Evolutionary conservation across 371 early-diverging fungal genomes (phyloP).

Genomic region (Mucor racemosus): DNA sequence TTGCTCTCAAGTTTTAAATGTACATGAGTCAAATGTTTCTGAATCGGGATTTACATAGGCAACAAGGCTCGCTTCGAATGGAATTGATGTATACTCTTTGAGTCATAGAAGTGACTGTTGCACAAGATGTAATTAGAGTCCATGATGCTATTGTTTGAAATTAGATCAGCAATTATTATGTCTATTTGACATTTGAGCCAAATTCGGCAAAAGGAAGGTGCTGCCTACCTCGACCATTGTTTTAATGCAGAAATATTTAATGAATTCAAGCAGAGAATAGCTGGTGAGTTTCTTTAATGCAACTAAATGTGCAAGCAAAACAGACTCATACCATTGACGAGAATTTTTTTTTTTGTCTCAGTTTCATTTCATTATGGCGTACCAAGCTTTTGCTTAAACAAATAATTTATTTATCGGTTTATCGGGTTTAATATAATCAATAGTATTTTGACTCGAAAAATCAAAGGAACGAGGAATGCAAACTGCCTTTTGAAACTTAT

Average conservation of each 20-base stretch:
- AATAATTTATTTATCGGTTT: neutral
- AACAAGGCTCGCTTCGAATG: neutral
- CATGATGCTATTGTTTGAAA: too few species aligned
- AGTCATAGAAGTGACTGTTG: conserved; percentile 3
- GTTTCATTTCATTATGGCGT: neutral
- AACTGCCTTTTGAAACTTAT: neutral
- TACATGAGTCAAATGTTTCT: conserved; percentile 2
- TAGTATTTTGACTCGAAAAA: neutral
- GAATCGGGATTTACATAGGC: neutral
- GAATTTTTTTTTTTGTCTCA: neutral
- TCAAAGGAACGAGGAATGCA: neutral
- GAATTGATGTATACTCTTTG: neutral
- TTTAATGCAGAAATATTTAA: too few species aligned
- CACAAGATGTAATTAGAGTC: neutral
- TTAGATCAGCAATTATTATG: too few species aligned
- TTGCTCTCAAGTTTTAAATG: neutral
- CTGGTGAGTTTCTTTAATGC: too few species aligned
- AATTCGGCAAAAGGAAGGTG: too few species aligned
- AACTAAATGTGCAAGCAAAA: neutral
- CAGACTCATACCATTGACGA: neutral
- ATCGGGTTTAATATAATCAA: neutral
- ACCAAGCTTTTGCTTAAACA: neutral
- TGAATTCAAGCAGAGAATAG: too few species aligned
- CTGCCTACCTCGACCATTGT: too few species aligned
- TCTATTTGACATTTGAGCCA: too few species aligned